Evolutionary conservation across 2,329 filamentous ascomycete species (phyloP), one percentile per base, ranked within the genome.

Genomic region (Aspergillus brasiliensis): DNA sequence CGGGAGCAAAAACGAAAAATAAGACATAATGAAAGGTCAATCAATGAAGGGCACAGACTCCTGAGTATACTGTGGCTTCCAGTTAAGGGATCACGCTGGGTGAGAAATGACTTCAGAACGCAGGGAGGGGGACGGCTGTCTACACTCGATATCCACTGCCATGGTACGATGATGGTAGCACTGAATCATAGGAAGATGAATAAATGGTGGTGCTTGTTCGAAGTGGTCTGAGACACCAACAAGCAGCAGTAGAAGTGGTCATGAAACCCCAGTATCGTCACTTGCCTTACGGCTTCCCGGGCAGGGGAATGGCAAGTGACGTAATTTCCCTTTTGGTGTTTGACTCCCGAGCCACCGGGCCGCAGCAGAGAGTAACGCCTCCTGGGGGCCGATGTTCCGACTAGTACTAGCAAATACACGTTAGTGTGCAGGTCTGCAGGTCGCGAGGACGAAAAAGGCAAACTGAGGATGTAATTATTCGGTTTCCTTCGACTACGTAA

Each of bases 381-480:
- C 65, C 61, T 54, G 58, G 62, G 58, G 67, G 62, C 48, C 58
- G 61, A 63, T 52, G 28, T 59, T 37, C 58, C 54, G 53, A 60
- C 49, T 38, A 40, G 40, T 40, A 44, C 25, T n/a, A 34, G 51
- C 25, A 54, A 54, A 21, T 31, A 53, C 31, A 15, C 15, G 15
- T 25, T 19, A 11, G 31, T 23, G 38, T 25, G 28, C 28, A 51
- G 48, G 59, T 60, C 15, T 23, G 23, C 6, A 48, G 13, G 44
- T 25, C 19, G 8, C 11, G 13, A 47, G 42, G 21, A 15, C 62
- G 62, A 61, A 62, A 65, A 58, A 28, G 23, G 44, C 13, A 44
- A 44, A 44, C 40, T 23, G 19, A 44, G 23, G 13, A 44, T 44
- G 19, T 44, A 44, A 21, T 19, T 44, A 44, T 21, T 44, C 13